phyloP scores from a whole-genome alignment of 164 flowering plant species.

The Santalum album region DNA sequence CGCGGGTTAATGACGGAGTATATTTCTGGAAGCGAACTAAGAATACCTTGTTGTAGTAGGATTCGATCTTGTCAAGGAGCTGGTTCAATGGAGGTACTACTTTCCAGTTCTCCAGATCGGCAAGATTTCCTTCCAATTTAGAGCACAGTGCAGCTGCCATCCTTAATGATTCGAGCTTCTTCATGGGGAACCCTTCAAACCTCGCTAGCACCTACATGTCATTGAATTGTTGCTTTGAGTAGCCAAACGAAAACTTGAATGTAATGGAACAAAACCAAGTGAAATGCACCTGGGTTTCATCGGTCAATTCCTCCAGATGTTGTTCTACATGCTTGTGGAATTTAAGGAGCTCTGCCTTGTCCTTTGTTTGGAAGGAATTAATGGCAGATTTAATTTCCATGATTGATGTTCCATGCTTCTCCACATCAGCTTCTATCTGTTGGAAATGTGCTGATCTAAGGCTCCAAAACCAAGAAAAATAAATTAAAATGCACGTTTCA shows the following conservation, averaged over 20 bases:
- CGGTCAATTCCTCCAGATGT: not conserved
- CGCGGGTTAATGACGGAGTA: no score
- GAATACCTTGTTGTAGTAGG: not conserved
- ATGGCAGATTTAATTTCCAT: not conserved
- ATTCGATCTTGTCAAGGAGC: not conserved
- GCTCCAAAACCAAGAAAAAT: not conserved
- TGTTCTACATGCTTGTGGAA: not conserved
- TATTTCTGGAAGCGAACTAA: no score
- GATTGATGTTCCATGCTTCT: not conserved
- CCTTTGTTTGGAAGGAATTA: not conserved
- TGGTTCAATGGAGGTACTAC: not conserved
- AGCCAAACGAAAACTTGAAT: no score
- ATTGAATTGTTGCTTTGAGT: no score
- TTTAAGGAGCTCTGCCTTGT: not conserved
- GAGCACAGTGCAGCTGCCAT: not conserved
- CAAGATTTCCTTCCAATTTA: not conserved
- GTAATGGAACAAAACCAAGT: no score
- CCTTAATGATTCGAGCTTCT: not conserved
- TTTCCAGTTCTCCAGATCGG: not conserved
- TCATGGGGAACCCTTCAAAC: not conserved
- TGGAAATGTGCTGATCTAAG: not conserved
- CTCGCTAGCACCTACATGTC: not conserved
- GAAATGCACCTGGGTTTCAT: not conserved
- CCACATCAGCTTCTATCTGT: not conserved
- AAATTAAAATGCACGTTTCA: no score